Percentiles rank a stretch among this genome's conserved stretches.
phyloP scores from a whole-genome alignment of 257 asterid genomes.

The Primulina tabacum region DNA sequence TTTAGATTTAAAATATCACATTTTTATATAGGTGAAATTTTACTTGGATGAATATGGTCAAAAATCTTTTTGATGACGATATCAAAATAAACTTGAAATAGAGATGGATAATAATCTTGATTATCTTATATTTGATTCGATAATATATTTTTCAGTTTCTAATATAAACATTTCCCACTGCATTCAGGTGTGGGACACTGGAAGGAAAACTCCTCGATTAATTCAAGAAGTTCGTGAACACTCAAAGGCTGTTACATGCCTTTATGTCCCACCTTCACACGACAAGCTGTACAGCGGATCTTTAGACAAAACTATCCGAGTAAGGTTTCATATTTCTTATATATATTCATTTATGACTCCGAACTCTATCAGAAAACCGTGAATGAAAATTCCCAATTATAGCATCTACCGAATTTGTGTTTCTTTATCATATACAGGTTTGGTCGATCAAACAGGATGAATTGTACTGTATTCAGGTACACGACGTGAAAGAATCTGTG shows the following conservation, averaged over 20 bases:
- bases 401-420: background rate
- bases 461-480: slow-evolving; percentile 69
- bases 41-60: background rate
- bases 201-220: slow-evolving; percentile 49
- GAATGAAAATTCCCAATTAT: background rate
- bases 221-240: slow-evolving; percentile 79
- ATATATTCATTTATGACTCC: background rate
- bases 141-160: background rate
- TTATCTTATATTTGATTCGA: background rate
- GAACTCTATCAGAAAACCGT: background rate
- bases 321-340: slow-evolving; percentile 28
- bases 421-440: slow-evolving; percentile 34
- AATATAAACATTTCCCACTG: background rate
- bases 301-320: slow-evolving; percentile 78
- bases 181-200: slow-evolving; percentile 70
- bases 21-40: background rate
- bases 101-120: background rate
- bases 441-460: slow-evolving; percentile 82
- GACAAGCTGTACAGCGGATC: slow-evolving; percentile 73
- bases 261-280: slow-evolving; percentile 48
- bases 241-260: slow-evolving; percentile 69
- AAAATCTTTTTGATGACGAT: background rate
- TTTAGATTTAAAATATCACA: background rate
- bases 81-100: background rate
- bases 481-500: slow-evolving; percentile 73